A percentile compares a stretch with the other conserved stretches of the same genome.
phyloP scores from a whole-genome alignment of 345 rosid genomes.

The Ceriops zippeliana region DNA sequence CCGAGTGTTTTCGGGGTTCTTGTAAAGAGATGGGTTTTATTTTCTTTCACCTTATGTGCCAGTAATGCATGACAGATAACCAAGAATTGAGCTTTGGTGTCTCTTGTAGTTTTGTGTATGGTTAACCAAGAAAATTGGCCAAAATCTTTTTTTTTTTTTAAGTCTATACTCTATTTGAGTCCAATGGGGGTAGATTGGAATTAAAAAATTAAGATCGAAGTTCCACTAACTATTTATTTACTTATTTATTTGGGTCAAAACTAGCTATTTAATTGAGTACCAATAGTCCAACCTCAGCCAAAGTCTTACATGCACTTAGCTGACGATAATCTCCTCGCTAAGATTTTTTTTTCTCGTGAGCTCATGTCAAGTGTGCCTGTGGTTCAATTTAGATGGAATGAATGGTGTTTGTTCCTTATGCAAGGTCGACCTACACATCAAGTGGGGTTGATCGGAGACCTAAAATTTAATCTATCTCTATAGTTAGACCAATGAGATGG shows the following conservation, averaged over 20 bases:
- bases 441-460: not conserved
- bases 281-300: too few relatives aligned
- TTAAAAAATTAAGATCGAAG: not conserved
- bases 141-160: not conserved
- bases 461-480: not conserved
- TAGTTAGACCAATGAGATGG: not conserved
- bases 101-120: conserved; percentile 8
- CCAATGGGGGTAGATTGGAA: not conserved
- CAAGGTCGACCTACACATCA: not conserved
- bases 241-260: too few relatives aligned
- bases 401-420: too few relatives aligned
- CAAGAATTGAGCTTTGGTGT: conserved; percentile 16
- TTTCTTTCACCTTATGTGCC: conserved; percentile 16
- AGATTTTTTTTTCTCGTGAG: too few relatives aligned
- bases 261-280: too few relatives aligned
- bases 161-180: not conserved
- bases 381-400: too few relatives aligned
- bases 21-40: conserved; percentile 15
- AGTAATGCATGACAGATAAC: conserved; percentile 4
- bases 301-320: too few relatives aligned
- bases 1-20: conserved; percentile 17
- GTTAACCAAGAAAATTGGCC: not conserved
- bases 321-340: too few relatives aligned
- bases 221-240: too few relatives aligned
- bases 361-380: too few relatives aligned